Conservation (phyloP, 2,329 filamentous ascomycete genomes). For the Elsinoe arachidis region DNA sequence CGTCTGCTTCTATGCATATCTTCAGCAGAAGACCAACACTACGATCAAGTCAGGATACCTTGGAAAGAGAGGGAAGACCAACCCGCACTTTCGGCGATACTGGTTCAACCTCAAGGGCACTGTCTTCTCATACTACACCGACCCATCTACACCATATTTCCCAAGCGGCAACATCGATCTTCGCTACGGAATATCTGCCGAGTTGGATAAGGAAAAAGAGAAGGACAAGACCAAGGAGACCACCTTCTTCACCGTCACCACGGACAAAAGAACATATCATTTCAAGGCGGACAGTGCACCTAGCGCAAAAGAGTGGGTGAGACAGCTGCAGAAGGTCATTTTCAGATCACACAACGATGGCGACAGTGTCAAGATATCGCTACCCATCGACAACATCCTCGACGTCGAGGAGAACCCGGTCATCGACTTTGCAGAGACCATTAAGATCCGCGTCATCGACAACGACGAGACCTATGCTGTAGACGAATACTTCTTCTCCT, state of each 20-base stretch:
- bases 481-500: conserved; percentile 98
- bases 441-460: conserved; percentile 87
- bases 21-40: conserved; percentile 80
- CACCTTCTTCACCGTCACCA: conserved; percentile 70
- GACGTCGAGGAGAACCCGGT: conserved; percentile 89
- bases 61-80: conserved; percentile 78
- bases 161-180: conserved; percentile 87
- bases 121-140: conserved; percentile 79
- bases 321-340: conserved; percentile 85
- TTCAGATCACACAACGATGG: conserved; percentile 94
- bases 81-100: conserved; percentile 78
- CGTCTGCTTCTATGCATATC: conserved; percentile 93
- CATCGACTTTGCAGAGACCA: conserved; percentile 83
- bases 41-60: conserved; percentile 81
- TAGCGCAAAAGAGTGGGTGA: conserved; percentile 95
- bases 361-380: conserved; percentile 89
- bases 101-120: conserved; percentile 93
- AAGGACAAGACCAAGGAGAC: conserved; percentile 64
- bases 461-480: conserved; percentile 91
- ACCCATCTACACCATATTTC: conserved; percentile 80
- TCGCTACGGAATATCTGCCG: conserved; percentile 83
- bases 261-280: conserved; percentile 72
- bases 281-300: conserved; percentile 81
- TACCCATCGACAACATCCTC: conserved; percentile 80
- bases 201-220: conserved; percentile 55